Percentiles rank a stretch among this genome's conserved stretches.
Evolutionary conservation across 305 asterid genomes (phyloP).

Genomic region (Fraxinus xanthoxyloides): DNA sequence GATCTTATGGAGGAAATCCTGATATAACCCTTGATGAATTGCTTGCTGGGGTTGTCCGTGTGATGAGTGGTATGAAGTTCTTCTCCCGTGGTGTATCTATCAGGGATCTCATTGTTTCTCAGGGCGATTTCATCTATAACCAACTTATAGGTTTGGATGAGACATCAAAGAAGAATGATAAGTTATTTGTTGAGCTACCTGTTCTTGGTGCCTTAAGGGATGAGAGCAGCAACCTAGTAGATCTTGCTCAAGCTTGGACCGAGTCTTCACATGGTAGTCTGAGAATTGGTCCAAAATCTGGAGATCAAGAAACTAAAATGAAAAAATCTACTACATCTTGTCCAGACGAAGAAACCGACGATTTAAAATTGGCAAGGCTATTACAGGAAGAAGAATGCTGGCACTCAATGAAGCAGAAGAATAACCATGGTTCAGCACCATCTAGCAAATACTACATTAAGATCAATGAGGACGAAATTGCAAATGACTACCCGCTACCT

Average conservation of each 20-base stretch:
- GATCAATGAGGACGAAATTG: slow-evolving; percentile 96
- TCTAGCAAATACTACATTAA: slow-evolving; percentile 74
- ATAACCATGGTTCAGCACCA: slow-evolving; percentile 43
- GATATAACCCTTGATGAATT: slow-evolving; percentile 73
- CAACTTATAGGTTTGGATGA: slow-evolving; percentile 88
- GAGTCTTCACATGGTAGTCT: slow-evolving; percentile 42
- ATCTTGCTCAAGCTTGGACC: slow-evolving; percentile 37
- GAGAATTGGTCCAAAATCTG: slow-evolving; percentile 48
- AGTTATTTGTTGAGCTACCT: slow-evolving; percentile 57
- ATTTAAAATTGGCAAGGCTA: slow-evolving; percentile 73
- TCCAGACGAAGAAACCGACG: slow-evolving; percentile 62
- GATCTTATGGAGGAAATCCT: slow-evolving; percentile 62
- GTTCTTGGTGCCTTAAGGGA: slow-evolving; percentile 67
- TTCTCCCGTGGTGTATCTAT: slow-evolving; percentile 66
- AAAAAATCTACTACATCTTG: slow-evolving; percentile 28
- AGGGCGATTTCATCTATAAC: slow-evolving; percentile 79
- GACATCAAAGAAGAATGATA: slow-evolving; percentile 60
- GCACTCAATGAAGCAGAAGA: slow-evolving; percentile 79
- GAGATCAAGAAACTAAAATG: slow-evolving; percentile 32
- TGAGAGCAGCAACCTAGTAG: slow-evolving; percentile 42
- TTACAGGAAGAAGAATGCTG: slow-evolving; percentile 81
- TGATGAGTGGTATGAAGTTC: slow-evolving; percentile 71
- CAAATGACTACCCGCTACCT: slow-evolving; percentile 92
- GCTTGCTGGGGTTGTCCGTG: slow-evolving; percentile 86
- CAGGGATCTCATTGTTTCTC: slow-evolving; percentile 77